Evolutionary conservation across 2,329 filamentous ascomycete species (phyloP), one percentile per base, ranked within the genome.

Genomic region (Sporothrix protearum): DNA sequence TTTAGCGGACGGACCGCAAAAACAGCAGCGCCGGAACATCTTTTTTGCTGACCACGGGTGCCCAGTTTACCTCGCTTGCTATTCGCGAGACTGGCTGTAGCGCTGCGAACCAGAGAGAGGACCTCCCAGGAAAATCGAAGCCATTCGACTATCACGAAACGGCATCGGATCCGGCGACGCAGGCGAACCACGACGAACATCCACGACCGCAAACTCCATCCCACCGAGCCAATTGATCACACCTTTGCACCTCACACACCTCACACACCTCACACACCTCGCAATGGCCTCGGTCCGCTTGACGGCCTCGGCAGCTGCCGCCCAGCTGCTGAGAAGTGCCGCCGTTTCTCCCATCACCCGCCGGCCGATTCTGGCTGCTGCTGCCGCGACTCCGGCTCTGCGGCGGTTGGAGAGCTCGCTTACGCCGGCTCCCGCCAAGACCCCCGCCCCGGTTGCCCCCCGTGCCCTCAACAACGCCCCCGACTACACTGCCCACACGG

Each of bases 401-500:
- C 83, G 85, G 78, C 85, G 88, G 79, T 85, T 85, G 78, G 84
- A 88, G 78, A 86, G 86, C 83, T 80, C 82, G 73, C 77, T 85
- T 73, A 82, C 84, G 57, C 80, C 84, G 59, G 80, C 83, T 51
- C 77, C 82, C 66, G 61, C 71, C 16, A 80, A 78, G 74, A 79
- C n/a, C 1, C 6, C 36, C 8, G 39, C 73, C 80, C 70, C 79
- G 80, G 74, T 79, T 77, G 74, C 79, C 78, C 73, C 81, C 79
- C 72, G 76, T 76, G 75, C 85, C 84, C 19, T 49, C 39, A 73
- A 53, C 76, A 92, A 96, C 80, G 86, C 92, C 77, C 93, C 93
- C 73, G 91, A 97, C 80, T 97, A 96, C 80, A 86, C 87, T 75
- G 91, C 91, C 57, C 89, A 89, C 68, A 86, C 92, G 77, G 95